Percentiles rank a stretch among this genome's conserved stretches.
These are phyloP conservation scores for Macrolepiota dolichaula DNA, from an alignment of 768 basidiomycete species.

Conservation along the genomic window DNA sequence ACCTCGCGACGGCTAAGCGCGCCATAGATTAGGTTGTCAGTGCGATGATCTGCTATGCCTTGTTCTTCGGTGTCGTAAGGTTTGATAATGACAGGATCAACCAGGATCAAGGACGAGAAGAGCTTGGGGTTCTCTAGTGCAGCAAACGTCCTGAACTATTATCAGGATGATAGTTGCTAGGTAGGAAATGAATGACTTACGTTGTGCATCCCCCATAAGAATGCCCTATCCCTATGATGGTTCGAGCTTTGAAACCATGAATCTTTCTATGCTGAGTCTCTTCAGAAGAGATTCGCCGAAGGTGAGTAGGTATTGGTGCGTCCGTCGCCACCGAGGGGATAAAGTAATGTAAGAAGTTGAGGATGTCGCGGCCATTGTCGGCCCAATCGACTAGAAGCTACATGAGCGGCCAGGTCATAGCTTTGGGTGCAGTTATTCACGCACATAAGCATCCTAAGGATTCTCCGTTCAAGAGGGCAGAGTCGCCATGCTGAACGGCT, in stretches of 20 bases:
- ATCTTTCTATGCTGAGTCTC: constrained; percentile 39
- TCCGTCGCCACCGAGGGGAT: constrained; percentile 43
- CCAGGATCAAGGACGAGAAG: constrained; percentile 67
- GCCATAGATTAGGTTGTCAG: constrained; percentile 28
- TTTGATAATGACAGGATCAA: constrained; percentile 72
- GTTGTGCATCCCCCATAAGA: constrained; percentile 80
- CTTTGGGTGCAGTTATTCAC: neutral
- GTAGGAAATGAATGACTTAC: constrained; percentile 37
- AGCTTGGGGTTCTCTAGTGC: constrained; percentile 58
- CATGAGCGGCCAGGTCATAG: neutral
- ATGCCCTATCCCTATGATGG: constrained; percentile 73
- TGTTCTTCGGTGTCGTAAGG: constrained; percentile 16
- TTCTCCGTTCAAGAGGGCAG: constrained; percentile 77
- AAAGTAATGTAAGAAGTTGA: constrained; percentile 70
- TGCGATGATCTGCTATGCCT: constrained; percentile 8
- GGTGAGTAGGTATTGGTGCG: constrained; percentile 44
- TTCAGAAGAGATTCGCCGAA: constrained; percentile 42
- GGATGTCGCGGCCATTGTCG: constrained; percentile 74
- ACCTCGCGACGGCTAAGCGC: constrained; percentile 56
- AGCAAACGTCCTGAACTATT: constrained; percentile 49
- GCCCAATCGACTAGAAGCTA: constrained; percentile 63
- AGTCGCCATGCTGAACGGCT: constrained; percentile 80
- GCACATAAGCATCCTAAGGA: constrained; percentile 11
- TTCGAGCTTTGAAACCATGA: constrained; percentile 49
- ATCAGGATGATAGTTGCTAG: neutral